phyloP scores from a whole-genome alignment of 441 rosid genomes.

The Erodium moschatum region DNA sequence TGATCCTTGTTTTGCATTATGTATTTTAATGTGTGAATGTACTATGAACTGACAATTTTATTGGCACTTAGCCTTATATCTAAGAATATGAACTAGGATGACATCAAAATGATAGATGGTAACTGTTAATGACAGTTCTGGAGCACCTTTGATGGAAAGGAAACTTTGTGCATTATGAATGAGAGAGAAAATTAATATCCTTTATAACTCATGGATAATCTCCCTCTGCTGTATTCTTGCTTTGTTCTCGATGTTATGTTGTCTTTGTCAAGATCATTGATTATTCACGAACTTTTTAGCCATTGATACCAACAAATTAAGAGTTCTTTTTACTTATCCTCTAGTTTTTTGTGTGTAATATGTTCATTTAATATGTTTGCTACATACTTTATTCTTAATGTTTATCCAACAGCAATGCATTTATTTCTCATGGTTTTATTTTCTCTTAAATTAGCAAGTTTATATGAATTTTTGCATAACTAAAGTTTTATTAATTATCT shows the following conservation, averaged over 20 bases:
- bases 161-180: background rate
- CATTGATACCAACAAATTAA: background rate
- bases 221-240: background rate
- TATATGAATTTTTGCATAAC: background rate
- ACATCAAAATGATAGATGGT: background rate
- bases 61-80: no score
- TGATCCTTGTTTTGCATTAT: background rate
- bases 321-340: background rate
- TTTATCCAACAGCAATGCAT: background rate
- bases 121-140: background rate
- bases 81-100: background rate
- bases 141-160: background rate
- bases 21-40: background rate
- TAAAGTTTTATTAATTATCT: constrained; percentile 22
- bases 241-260: background rate
- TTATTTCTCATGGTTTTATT: background rate
- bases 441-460: background rate
- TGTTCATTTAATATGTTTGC: background rate
- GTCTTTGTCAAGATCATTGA: background rate
- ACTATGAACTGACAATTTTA: background rate
- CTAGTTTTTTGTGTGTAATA: background rate
- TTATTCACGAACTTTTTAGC: background rate
- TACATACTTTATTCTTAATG: background rate
- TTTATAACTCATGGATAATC: background rate
- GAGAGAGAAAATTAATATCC: background rate